A percentile compares a stretch with the other conserved stretches of the same genome.
These are phyloP conservation scores for Ensete ventricosum DNA, from an alignment of 176 grass and related monocot genomes.

Conservation along the genomic window DNA sequence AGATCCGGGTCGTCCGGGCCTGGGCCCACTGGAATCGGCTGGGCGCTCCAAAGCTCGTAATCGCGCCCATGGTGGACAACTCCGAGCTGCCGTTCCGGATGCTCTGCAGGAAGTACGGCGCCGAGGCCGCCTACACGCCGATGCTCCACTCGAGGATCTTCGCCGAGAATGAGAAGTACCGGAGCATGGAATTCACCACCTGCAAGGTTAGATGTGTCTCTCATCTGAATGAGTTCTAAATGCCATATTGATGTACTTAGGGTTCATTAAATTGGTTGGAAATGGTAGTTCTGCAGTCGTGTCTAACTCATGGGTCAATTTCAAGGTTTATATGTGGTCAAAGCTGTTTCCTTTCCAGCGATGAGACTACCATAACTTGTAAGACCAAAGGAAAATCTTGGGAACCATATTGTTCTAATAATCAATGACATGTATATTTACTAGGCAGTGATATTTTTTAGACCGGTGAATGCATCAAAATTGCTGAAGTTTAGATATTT, in stretches of 20 bases:
- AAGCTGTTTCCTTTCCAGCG: not conserved
- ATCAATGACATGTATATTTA: too few relatives aligned
- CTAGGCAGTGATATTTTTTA: too few relatives aligned
- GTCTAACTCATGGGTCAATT: not conserved
- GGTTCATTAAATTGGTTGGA: not conserved
- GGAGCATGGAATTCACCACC: constrained; percentile 86
- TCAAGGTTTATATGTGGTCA: not conserved
- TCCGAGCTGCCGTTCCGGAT: constrained; percentile 95
- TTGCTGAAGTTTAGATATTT: too few relatives aligned
- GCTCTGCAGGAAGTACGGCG: constrained; percentile 87
- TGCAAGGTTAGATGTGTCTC: constrained; percentile 43
- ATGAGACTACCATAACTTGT: too few relatives aligned
- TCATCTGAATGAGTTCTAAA: constrained; percentile 1
- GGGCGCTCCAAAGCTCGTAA: constrained; percentile 45
- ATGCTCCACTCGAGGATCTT: constrained; percentile 99
- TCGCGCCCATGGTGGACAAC: constrained; percentile 98
- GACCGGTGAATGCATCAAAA: too few relatives aligned
- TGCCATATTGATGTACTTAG: not conserved
- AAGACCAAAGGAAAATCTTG: too few relatives aligned
- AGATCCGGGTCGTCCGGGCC: constrained; percentile 49
- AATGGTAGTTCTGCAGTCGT: not conserved
- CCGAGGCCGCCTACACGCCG: constrained; percentile 76
- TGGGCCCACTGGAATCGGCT: constrained; percentile 86
- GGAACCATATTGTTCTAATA: too few relatives aligned
- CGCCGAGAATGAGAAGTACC: constrained; percentile 92